These are phyloP conservation scores for Yamadazyma sp. DNA, from an alignment of 1,139 yeast species.

Conservation along the genomic window DNA sequence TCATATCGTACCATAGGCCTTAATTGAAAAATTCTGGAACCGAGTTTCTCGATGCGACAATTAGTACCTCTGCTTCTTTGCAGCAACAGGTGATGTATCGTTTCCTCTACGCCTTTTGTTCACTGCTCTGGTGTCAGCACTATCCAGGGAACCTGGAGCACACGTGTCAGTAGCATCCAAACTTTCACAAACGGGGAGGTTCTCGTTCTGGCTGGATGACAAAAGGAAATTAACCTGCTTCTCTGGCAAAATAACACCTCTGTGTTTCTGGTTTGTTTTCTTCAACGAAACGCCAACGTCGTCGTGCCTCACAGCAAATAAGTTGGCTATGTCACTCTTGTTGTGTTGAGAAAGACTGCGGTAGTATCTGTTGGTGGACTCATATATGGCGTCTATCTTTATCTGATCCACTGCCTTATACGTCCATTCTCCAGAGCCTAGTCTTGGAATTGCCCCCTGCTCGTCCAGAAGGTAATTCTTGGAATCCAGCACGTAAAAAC, in stretches of 20 bases:
- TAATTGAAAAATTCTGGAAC: background rate
- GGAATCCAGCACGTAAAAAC: too few relatives aligned
- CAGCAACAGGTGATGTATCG: background rate
- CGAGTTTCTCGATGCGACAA: background rate
- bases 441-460: background rate
- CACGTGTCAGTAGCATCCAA: too few relatives aligned
- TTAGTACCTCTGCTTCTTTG: constrained; percentile 2
- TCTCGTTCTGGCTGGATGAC: background rate
- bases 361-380: constrained; percentile 1
- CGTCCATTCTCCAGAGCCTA: background rate
- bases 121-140: background rate
- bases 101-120: background rate
- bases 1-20: constrained; percentile 5
- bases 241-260: too few relatives aligned
- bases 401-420: constrained; percentile 4
- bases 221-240: too few relatives aligned
- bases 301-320: background rate
- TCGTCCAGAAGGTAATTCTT: background rate
- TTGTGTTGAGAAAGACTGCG: background rate
- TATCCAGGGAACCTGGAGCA: too few relatives aligned
- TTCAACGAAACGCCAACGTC: background rate
- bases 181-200: too few relatives aligned
- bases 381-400: constrained; percentile 4
- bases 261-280: background rate
- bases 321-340: constrained; percentile 1